Conservation (phyloP, 1,139 yeast species). For the Kluyveromyces marxianus region DNA sequence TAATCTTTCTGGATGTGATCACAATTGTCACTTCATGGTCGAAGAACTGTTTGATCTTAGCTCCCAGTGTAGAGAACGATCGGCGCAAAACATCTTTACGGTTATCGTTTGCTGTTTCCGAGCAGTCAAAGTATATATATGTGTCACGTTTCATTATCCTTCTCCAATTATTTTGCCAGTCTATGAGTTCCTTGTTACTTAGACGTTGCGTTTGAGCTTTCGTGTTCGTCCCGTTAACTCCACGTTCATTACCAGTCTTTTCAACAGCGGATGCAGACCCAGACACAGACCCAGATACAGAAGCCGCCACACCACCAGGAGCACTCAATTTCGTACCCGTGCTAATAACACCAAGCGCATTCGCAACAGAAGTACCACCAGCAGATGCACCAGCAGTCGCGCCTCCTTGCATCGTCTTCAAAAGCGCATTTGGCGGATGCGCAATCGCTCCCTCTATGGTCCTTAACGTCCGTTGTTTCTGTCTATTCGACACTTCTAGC, state of each 20-base stretch:
- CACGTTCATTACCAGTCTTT: not conserved
- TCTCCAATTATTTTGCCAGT: constrained; percentile 83
- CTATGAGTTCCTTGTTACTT: constrained; percentile 38
- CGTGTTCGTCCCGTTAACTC: not conserved
- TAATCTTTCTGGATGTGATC: constrained; percentile 51
- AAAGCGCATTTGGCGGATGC: constrained; percentile 17
- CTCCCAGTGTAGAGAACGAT: constrained; percentile 42
- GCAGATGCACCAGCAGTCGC: constrained; percentile 15
- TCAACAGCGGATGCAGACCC: not conserved
- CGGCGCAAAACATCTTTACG: constrained; percentile 47
- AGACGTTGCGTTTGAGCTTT: constrained; percentile 2
- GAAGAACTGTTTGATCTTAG: constrained; percentile 65
- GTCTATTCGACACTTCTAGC: constrained; percentile 6
- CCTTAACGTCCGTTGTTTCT: constrained; percentile 17
- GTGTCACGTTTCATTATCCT: constrained; percentile 61
- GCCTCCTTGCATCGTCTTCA: constrained; percentile 27
- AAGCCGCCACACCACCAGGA: not conserved
- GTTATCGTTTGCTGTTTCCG: constrained; percentile 44
- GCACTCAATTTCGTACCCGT: not conserved
- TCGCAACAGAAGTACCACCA: constrained; percentile 16
- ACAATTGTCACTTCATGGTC: constrained; percentile 77
- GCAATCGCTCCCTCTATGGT: constrained; percentile 30
- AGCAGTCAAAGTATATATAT: constrained; percentile 71
- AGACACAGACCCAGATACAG: not conserved
- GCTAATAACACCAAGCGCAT: not conserved